Evolutionary conservation across 164 flowering plant genomes (phyloP).

Genomic region (Amborella trichopoda): DNA sequence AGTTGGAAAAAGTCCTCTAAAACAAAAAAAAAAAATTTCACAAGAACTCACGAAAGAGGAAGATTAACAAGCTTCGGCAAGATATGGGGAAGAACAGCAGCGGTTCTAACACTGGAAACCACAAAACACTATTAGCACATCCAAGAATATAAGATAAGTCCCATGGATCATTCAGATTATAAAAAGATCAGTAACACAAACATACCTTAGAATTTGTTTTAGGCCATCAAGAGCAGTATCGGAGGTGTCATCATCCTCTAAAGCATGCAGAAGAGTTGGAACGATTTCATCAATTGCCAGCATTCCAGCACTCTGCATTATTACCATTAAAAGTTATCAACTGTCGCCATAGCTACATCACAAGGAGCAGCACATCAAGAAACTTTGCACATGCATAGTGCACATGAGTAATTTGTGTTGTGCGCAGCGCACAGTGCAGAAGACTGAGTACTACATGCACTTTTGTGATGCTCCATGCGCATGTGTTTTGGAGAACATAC

Average conservation of each 20-base stretch:
- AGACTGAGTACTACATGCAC: no score
- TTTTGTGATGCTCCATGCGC: no score
- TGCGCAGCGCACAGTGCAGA: no score
- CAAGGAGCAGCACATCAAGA: no score
- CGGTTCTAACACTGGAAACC: constrained; percentile 78
- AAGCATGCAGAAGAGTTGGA: constrained; percentile 88
- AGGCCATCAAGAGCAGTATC: constrained; percentile 98
- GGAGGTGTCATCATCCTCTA: constrained; percentile 83
- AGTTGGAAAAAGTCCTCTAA: no score
- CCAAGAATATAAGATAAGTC: background rate
- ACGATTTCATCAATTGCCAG: constrained; percentile 99
- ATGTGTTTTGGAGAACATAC: no score
- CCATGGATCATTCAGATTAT: background rate
- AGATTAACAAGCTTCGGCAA: constrained; percentile 90
- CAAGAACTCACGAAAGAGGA: constrained; percentile 76
- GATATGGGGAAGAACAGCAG: constrained; percentile 96
- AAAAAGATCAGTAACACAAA: background rate
- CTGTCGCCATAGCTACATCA: no score
- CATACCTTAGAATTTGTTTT: constrained; percentile 89
- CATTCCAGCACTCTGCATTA: constrained; percentile 90
- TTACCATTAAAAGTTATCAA: background rate
- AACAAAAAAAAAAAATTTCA: background rate
- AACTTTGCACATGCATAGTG: no score
- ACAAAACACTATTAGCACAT: background rate
- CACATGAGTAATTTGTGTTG: no score